Conservation (phyloP, 371 early-diverging fungal genomes). For the Lichtheimia corymbifera region DNA sequence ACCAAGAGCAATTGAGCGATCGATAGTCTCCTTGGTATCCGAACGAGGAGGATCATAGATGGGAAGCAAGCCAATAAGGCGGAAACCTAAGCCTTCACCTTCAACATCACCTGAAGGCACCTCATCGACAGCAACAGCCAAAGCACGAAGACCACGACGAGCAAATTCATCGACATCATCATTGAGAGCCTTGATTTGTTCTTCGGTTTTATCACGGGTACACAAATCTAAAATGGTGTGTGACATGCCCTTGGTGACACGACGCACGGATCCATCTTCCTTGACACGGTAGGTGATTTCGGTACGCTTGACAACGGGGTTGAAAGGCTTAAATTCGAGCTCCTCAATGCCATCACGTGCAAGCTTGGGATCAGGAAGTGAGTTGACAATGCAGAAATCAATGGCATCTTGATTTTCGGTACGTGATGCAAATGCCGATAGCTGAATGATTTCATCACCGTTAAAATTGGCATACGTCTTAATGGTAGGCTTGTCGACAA, state of each 20-base stretch:
- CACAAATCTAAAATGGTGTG: constrained; percentile 73
- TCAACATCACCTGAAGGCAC: constrained; percentile 51
- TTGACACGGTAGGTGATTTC: constrained; percentile 71
- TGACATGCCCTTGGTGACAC: constrained; percentile 78
- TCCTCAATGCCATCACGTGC: constrained; percentile 71
- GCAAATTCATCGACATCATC: constrained; percentile 79
- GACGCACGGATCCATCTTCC: constrained; percentile 61
- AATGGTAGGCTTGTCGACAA: constrained; percentile 67
- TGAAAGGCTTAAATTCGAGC: constrained; percentile 84
- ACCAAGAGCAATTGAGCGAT: constrained; percentile 83
- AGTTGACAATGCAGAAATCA: constrained; percentile 74
- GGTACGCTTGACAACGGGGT: constrained; percentile 88
- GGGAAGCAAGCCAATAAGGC: constrained; percentile 68
- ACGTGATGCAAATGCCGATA: constrained; percentile 71
- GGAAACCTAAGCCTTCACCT: constrained; percentile 54
- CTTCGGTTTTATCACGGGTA: constrained; percentile 68
- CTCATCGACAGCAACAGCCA: constrained; percentile 75
- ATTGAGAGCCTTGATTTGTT: constrained; percentile 54
- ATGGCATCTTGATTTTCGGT: constrained; percentile 78
- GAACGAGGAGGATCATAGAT: constrained; percentile 91
- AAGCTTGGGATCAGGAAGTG: constrained; percentile 56
- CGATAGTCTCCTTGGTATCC: constrained; percentile 83
- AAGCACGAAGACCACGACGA: constrained; percentile 82
- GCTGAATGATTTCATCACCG: constrained; percentile 61
- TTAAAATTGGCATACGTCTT: constrained; percentile 61